phyloP scores from a whole-genome alignment of 2,329 filamentous ascomycete genomes.

The Diplodia sapinea region DNA sequence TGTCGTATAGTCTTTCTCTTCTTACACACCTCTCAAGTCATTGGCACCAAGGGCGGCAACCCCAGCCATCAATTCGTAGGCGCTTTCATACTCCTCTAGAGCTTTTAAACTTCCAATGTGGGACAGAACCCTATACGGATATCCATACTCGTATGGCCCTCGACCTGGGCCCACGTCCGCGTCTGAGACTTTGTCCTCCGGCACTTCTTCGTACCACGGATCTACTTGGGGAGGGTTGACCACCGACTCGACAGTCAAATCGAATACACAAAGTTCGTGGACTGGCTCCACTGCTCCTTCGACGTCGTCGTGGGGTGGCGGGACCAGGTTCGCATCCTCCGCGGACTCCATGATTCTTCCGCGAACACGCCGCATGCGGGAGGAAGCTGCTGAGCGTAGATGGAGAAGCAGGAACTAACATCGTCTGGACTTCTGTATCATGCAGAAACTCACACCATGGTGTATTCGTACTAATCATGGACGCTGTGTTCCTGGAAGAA shows the following conservation, averaged over 20 bases:
- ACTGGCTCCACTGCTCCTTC: slow-evolving; percentile 8
- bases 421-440: background rate
- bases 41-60: background rate
- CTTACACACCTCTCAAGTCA: background rate
- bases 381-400: background rate
- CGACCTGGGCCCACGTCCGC: background rate
- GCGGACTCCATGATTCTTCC: slow-evolving; percentile 10
- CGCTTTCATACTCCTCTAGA: background rate
- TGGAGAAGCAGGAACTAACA: background rate
- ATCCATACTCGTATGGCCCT: background rate
- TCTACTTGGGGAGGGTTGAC: background rate
- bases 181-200: background rate
- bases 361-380: background rate
- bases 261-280: background rate
- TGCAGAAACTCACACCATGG: background rate
- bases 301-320: slow-evolving; percentile 16
- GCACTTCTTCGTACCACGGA: background rate
- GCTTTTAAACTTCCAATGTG: background rate
- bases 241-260: background rate
- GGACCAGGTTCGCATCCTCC: background rate
- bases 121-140: background rate
- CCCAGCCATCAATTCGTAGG: background rate
- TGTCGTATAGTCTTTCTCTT: background rate
- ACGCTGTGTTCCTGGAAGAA: background rate
- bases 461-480: background rate